These are phyloP conservation scores for Calonectria honghensis DNA, from an alignment of 2,329 filamentous ascomycete species.

Conservation along the genomic window DNA sequence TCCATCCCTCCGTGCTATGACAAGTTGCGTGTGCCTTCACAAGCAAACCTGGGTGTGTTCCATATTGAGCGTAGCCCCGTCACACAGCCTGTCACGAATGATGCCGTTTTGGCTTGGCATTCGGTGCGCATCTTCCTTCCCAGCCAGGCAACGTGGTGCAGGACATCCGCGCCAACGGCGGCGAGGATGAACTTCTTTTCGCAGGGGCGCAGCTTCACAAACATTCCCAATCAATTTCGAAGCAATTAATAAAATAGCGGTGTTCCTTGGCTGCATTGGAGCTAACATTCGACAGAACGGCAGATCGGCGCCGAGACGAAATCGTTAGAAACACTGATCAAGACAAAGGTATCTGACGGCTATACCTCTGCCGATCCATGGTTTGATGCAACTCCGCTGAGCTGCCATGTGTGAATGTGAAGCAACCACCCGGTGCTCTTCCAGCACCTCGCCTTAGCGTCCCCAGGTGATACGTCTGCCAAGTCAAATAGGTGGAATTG, in stretches of 20 bases:
- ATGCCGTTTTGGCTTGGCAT: conserved; percentile 28
- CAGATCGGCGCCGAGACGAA: conserved; percentile 5
- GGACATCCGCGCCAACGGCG: conserved; percentile 19
- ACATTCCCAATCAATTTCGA: not conserved
- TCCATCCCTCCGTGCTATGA: conserved; percentile 35
- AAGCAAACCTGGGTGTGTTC: conserved; percentile 7
- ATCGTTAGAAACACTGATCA: not conserved
- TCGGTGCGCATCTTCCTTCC: conserved; percentile 18
- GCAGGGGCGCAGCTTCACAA: not conserved
- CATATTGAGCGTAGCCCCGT: conserved; percentile 12
- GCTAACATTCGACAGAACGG: not conserved
- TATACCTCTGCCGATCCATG: conserved; percentile 10
- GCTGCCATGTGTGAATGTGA: conserved; percentile 22
- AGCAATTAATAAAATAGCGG: not conserved
- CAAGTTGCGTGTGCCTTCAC: conserved; percentile 24
- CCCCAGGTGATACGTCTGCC: conserved; percentile 25
- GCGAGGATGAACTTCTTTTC: conserved; percentile 1
- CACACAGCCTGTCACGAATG: conserved; percentile 19
- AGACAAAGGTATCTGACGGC: not conserved
- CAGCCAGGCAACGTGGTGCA: not conserved
- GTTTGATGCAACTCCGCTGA: conserved; percentile 1
- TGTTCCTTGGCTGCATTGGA: not conserved
- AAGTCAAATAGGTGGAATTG: conserved; percentile 35
- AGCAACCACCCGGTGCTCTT: conserved; percentile 11
- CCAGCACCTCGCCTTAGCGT: not conserved